Evolutionary conservation across 2,329 filamentous ascomycete species (phyloP).

Genomic region (Plenodomus tracheiphilus): DNA sequence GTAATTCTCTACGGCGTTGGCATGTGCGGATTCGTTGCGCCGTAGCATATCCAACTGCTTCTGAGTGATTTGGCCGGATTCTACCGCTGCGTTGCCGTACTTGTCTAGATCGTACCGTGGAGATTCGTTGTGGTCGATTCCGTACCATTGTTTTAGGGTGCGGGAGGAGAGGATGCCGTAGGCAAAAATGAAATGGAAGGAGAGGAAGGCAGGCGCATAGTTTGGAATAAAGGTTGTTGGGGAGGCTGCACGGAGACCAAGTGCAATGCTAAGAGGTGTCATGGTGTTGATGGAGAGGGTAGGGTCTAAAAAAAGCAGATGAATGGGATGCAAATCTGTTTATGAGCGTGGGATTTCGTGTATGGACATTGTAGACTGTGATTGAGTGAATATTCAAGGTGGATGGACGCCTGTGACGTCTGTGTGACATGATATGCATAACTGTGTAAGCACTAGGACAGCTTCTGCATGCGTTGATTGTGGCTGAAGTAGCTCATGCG

Average conservation of each 20-base stretch:
- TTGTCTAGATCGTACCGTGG: constrained; percentile 53
- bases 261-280: constrained; percentile 5
- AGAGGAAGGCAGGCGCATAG: constrained; percentile 37
- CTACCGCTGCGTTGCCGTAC: constrained; percentile 50
- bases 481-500: too few relatives aligned
- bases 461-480: too few relatives aligned
- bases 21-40: constrained; percentile 52
- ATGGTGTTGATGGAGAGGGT: neutral
- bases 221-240: constrained; percentile 15
- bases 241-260: constrained; percentile 26
- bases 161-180: constrained; percentile 51
- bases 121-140: constrained; percentile 53
- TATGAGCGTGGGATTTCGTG: too few relatives aligned
- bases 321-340: too few relatives aligned
- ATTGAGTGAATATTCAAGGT: too few relatives aligned
- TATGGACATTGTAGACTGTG: too few relatives aligned
- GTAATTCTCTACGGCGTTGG: constrained; percentile 52
- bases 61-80: constrained; percentile 50
- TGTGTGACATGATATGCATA: too few relatives aligned
- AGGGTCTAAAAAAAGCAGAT: too few relatives aligned
- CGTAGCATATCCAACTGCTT: constrained; percentile 49
- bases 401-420: too few relatives aligned
- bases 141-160: constrained; percentile 48
- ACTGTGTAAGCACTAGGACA: too few relatives aligned
- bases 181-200: constrained; percentile 50